A percentile compares a stretch with the other conserved stretches of the same genome.
Conservation (phyloP, 1,139 yeast species). For the Taphrina pruni region DNA sequence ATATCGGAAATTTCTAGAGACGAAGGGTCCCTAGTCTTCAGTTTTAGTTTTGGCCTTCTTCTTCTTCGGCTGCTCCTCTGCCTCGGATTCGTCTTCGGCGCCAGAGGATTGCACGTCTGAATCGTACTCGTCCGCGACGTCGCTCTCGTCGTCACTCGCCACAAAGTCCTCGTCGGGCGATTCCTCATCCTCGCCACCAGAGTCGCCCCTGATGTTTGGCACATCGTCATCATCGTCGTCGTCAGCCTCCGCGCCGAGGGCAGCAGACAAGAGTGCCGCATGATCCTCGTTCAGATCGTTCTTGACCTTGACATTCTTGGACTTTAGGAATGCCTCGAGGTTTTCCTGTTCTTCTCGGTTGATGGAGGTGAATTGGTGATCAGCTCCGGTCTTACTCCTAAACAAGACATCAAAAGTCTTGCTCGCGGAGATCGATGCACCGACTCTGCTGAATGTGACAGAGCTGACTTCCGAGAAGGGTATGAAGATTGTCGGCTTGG, state of each 20-base stretch:
- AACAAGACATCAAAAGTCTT: conserved; percentile 94
- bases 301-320: conserved; percentile 78
- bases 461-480: conserved; percentile 80
- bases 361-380: conserved; percentile 86
- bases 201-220: conserved; percentile 62
- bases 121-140: conserved; percentile 87
- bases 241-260: conserved; percentile 61
- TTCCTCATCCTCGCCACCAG: conserved; percentile 58
- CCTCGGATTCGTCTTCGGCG: conserved; percentile 24
- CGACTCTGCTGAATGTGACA: conserved; percentile 87
- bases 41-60: conserved; percentile 17
- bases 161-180: conserved; percentile 48
- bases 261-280: conserved; percentile 66
- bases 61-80: conserved; percentile 15
- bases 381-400: conserved; percentile 66
- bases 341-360: conserved; percentile 86
- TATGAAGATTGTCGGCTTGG: conserved; percentile 91
- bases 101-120: conserved; percentile 60
- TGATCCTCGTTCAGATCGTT: conserved; percentile 91
- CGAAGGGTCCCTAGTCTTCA: background rate
- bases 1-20: background rate
- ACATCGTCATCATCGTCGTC: conserved; percentile 71
- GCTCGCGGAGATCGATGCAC: conserved; percentile 74
- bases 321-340: conserved; percentile 74
- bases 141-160: conserved; percentile 55